phyloP scores from a whole-genome alignment of 1,139 yeast genomes.

The Geotrichum restrictum region DNA sequence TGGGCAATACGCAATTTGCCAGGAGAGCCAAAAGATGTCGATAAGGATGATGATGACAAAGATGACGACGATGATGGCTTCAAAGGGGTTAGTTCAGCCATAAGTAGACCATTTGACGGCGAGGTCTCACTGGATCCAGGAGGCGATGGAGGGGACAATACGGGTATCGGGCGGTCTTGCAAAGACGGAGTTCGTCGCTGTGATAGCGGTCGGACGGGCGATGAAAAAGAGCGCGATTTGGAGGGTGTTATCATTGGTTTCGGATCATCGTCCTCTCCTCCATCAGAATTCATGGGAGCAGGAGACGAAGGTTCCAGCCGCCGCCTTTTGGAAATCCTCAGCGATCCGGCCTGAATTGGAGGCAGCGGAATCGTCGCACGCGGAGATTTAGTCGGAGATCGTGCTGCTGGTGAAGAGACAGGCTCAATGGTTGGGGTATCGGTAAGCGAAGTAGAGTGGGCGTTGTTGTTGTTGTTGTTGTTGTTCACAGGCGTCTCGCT shows the following conservation, averaged over 20 bases:
- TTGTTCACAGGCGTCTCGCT: constrained; percentile 22
- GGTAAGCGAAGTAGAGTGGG: constrained; percentile 12
- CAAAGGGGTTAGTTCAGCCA: not conserved
- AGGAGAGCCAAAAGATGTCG: not conserved
- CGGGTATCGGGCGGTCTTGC: constrained; percentile 34
- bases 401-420: constrained; percentile 3
- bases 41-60: not conserved
- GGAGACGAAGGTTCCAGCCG: constrained; percentile 28
- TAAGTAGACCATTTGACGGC: not conserved
- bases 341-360: constrained; percentile 26
- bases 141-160: constrained; percentile 30
- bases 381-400: constrained; percentile 30
- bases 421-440: constrained; percentile 6
- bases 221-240: constrained; percentile 30
- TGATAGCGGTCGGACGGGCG: constrained; percentile 23
- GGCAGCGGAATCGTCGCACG: constrained; percentile 26
- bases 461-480: no score
- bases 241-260: constrained; percentile 28
- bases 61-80: not conserved
- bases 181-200: constrained; percentile 32
- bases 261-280: constrained; percentile 5
- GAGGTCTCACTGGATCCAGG: constrained; percentile 8
- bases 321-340: constrained; percentile 30
- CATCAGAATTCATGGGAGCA: constrained; percentile 11
- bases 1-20: not conserved